Evolutionary conservation across 1,284 basidiomycete species (phyloP).

Genomic region (Austropuccinia psidii): DNA sequence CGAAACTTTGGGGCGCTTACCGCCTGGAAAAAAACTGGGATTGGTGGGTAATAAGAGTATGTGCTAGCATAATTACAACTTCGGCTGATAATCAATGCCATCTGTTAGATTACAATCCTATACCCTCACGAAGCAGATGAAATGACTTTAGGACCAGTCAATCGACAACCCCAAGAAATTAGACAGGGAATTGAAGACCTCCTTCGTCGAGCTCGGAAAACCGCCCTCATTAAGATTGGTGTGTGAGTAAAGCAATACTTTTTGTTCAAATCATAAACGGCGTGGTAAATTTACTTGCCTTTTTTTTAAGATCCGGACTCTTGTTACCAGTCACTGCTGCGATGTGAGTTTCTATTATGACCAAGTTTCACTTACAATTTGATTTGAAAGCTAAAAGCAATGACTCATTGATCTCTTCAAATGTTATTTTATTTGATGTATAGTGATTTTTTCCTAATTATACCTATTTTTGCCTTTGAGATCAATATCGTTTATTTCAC

Average conservation of each 20-base stretch:
- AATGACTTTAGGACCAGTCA: neutral
- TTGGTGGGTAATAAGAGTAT: slow-evolving; percentile 15
- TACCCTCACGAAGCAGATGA: slow-evolving; percentile 32
- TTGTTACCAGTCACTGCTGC: slow-evolving; percentile 22
- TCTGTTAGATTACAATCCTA: slow-evolving; percentile 12
- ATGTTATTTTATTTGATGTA: neutral
- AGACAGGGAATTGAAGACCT: slow-evolving; percentile 17
- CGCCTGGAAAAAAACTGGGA: slow-evolving; percentile 31
- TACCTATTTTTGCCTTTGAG: slow-evolving; percentile 29
- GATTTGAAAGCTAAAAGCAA: neutral
- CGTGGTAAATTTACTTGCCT: neutral
- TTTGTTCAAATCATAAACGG: neutral
- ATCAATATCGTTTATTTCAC: slow-evolving; percentile 33
- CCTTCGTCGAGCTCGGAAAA: neutral
- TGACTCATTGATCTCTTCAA: neutral
- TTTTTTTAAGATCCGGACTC: neutral
- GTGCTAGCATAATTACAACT: too few relatives aligned
- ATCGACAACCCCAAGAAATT: slow-evolving; percentile 5
- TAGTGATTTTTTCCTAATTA: slow-evolving; percentile 25
- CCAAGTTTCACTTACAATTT: neutral
- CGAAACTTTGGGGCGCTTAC: slow-evolving; percentile 21
- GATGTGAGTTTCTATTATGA: slow-evolving; percentile 14
- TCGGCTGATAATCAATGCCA: too few relatives aligned
- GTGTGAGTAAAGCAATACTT: neutral
- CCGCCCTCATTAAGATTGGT: slow-evolving; percentile 12